Conservation (phyloP, 2,329 filamentous ascomycete species). For the Colletotrichum orchidophilum region DNA sequence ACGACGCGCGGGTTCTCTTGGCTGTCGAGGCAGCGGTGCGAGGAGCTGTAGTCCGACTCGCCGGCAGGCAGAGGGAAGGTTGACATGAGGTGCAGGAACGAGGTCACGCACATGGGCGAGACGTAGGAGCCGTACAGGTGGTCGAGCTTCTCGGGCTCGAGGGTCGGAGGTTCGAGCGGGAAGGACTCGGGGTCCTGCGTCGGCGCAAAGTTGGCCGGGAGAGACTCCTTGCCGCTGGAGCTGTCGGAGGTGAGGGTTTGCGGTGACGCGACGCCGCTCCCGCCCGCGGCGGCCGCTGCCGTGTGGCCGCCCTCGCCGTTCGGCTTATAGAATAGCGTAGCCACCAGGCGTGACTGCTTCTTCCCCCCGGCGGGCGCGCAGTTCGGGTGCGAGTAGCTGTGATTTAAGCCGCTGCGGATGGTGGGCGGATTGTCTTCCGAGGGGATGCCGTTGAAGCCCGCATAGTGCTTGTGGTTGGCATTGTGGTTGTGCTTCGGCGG, state of each 20-base stretch:
- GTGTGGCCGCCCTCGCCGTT: slow-evolving; percentile 36
- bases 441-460: slow-evolving; percentile 68
- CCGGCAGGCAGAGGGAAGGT: slow-evolving; percentile 65
- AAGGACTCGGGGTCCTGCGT: slow-evolving; percentile 67
- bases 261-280: slow-evolving; percentile 46
- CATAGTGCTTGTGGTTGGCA: slow-evolving; percentile 46
- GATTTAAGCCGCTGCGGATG: slow-evolving; percentile 70
- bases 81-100: slow-evolving; percentile 73
- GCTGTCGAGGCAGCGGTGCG: slow-evolving; percentile 72
- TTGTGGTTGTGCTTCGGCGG: slow-evolving; percentile 38
- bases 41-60: slow-evolving; percentile 64
- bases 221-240: slow-evolving; percentile 48
- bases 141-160: slow-evolving; percentile 68
- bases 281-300: background rate
- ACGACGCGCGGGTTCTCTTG: slow-evolving; percentile 69
- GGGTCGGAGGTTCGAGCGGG: slow-evolving; percentile 66
- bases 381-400: slow-evolving; percentile 71
- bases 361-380: slow-evolving; percentile 64
- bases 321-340: slow-evolving; percentile 71
- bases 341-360: slow-evolving; percentile 62
- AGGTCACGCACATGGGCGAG: slow-evolving; percentile 71
- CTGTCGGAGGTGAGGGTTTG: slow-evolving; percentile 44
- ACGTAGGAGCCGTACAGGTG: slow-evolving; percentile 74
- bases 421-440: slow-evolving; percentile 66
- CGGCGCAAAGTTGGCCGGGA: slow-evolving; percentile 67